Evolutionary conservation across 2,329 filamentous ascomycete species (phyloP), one percentile per base, ranked within the genome.

Genomic region (Juglanconis juglandina): DNA sequence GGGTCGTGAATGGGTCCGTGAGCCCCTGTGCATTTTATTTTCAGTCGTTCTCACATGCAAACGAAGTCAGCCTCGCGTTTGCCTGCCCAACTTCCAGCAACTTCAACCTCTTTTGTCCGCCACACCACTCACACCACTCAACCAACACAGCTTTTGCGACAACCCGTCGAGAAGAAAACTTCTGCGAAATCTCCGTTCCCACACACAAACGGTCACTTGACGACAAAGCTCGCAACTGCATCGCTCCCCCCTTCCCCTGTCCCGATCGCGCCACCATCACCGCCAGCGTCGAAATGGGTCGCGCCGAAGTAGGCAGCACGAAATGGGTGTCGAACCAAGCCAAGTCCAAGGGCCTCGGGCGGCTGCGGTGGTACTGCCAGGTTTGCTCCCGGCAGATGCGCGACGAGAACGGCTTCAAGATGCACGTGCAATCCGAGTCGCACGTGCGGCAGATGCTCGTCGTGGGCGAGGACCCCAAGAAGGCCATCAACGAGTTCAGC

Each of bases 331-430:
- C 85, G 76, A 98, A 98, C 78, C 89, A 92, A 77, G 88, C 96
- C 79, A 97, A 96, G 77, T 84, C 86, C 64, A 89, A 91, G 73
- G 87, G 87, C 58, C 76, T 87, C 10, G 89, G 95, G 70, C 84
- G 94, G 6, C 80, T 99, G 57, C 85, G 94, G 72, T 99, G 92
- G 90, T 98, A 93, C 77, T 97, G 93, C 64, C 86, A 90, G 71
- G 85, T 89, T 5, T 97, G 93, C 77, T 84, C 91, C 71, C 81
- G 85, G 61, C 88, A 92, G 68, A 87, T 85, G 72, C 65, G 90
- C 62, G 92, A 96, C 72, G 91, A 93, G 67, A 97, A 98, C 76
- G 93, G 89, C 33, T 96, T 93, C 77, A 93, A 93, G 75, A 91
- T 91, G 78, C 94, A 98, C 76, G 89, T 88, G 1, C 86, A 92